Evolutionary conservation across 2,329 filamentous ascomycete species (phyloP), one percentile per base, ranked within the genome.

Genomic region (Clonostachys rhizophaga): DNA sequence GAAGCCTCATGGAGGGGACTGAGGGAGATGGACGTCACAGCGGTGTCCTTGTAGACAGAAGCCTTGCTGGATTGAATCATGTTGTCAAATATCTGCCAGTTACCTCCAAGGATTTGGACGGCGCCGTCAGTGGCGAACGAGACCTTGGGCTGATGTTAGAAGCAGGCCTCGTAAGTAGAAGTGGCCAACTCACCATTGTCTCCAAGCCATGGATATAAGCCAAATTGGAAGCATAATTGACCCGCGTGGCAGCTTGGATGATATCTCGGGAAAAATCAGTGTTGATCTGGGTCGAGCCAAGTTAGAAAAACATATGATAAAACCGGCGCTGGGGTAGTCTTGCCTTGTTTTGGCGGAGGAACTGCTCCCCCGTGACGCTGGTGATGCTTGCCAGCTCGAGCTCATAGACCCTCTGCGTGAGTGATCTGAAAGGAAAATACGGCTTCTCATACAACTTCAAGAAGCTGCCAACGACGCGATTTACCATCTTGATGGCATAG

Each of bases 191-290:
- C 49, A 81, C 81, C 86, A 96, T 90, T 2, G 91, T 83, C 58
- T 95, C 90, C 2, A 99, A 69, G 1, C 90, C 94, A 58, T 97
- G 91, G 43, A 97, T 94, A 35, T 83, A 72, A n/a, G 74, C 79
- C 12, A 97, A 67, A 55, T 97, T 96, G 43, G 91, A 89, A 1
- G 88, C 94, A 67, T 96, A 99, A 65, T 97, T 97, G 52, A 96
- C 92, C 17, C 94, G 79, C 1, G 94, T 96, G 48, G 84, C 87
- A 2, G 92, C 89, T 67, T 97, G 92, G 24, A 97, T 82, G 43
- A 99, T 81, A 44, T 99, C 89, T 13, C 81, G 79, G 0, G 84
- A 75, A 61, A 95, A 97, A 1, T 71, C 62, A 0, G 74, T 69
- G 20, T 78, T 74, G 47, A 96, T 83, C 58, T 83, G 36, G 12